phyloP scores from a whole-genome alignment of 768 basidiomycete genomes.

The Sarcodon aspratus region DNA sequence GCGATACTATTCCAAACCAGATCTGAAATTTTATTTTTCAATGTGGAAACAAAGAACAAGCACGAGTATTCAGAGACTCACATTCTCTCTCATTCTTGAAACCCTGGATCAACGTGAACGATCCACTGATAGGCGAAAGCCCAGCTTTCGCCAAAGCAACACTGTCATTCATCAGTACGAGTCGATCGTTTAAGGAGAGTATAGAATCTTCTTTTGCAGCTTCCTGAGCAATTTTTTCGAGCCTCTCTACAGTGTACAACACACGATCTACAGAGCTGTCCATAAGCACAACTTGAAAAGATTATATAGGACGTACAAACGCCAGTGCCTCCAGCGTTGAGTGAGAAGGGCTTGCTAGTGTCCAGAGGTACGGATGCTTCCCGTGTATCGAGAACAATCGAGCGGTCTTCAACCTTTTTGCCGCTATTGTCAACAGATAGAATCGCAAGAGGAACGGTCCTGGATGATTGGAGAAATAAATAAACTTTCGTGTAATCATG shows the following conservation, averaged over 20 bases:
- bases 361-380: constrained; percentile 63
- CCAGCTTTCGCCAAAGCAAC: constrained; percentile 77
- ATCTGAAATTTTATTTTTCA: constrained; percentile 29
- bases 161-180: constrained; percentile 81
- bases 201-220: constrained; percentile 53
- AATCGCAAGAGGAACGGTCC: constrained; percentile 75
- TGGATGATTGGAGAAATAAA: constrained; percentile 16
- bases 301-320: constrained; percentile 51
- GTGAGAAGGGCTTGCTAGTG: constrained; percentile 70
- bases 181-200: constrained; percentile 77
- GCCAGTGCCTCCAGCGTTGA: constrained; percentile 83
- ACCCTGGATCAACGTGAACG: constrained; percentile 59
- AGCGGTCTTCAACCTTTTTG: constrained; percentile 45
- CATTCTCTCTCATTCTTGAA: constrained; percentile 72
- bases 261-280: constrained; percentile 53
- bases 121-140: constrained; percentile 62
- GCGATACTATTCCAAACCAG: constrained; percentile 73
- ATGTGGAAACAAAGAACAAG: no score
- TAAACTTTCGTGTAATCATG: not conserved
- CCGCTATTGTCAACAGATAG: constrained; percentile 51
- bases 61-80: constrained; percentile 20
- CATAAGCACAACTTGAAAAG: not conserved
- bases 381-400: constrained; percentile 54
- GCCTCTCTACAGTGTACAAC: constrained; percentile 70
- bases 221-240: constrained; percentile 69